These are phyloP conservation scores for Porcisia hertigi DNA, from an alignment of 208 protist species.

Conservation along the genomic window DNA sequence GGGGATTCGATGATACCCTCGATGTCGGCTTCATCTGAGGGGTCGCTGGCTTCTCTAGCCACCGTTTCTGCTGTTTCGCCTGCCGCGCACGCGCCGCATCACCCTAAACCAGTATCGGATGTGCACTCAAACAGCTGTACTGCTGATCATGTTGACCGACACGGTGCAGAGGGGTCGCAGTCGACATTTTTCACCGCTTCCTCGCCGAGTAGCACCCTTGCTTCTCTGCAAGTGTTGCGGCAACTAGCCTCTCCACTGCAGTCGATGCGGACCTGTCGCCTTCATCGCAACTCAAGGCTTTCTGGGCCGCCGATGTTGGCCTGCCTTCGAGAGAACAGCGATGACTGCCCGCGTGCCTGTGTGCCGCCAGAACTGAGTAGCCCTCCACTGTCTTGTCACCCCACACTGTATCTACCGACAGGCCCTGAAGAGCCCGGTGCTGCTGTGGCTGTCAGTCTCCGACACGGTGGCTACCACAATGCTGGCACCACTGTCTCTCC, in stretches of 20 bases:
- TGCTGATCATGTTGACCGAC: not conserved
- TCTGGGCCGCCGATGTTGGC: too few species aligned
- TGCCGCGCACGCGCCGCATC: not conserved
- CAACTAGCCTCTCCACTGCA: not conserved
- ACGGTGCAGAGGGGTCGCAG: not conserved
- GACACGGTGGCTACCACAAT: not conserved
- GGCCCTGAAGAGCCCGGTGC: not conserved
- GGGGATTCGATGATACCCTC: not conserved
- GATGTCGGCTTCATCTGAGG: not conserved
- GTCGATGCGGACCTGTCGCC: not conserved
- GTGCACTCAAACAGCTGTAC: not conserved
- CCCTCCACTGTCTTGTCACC: too few species aligned
- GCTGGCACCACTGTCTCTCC: not conserved
- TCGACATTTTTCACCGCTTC: not conserved
- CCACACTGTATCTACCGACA: not conserved
- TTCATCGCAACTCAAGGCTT: too few species aligned
- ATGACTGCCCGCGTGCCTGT: too few species aligned
- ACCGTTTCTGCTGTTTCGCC: not conserved
- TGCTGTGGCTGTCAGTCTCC: not conserved
- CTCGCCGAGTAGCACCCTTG: not conserved
- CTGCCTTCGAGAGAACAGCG: too few species aligned
- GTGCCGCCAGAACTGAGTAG: too few species aligned
- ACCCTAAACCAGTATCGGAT: not conserved
- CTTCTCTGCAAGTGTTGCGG: not conserved
- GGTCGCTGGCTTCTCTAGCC: not conserved